Conservation (phyloP, 257 asterid species). For the Rauvolfia tetraphylla region DNA sequence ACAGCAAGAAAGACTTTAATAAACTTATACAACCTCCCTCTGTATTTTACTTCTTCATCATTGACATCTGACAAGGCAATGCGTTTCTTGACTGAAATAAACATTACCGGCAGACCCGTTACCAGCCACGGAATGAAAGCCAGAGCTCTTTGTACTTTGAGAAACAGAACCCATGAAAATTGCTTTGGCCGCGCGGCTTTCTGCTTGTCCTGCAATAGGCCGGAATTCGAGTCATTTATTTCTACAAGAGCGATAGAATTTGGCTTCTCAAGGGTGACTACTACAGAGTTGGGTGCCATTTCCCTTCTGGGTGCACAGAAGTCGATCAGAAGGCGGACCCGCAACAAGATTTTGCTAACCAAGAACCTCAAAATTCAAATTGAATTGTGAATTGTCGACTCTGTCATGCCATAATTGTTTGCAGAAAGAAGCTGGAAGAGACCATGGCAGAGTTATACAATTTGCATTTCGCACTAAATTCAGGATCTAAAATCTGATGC, state of each 20-base stretch:
- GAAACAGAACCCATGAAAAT: constrained; percentile 56
- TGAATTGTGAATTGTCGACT: constrained; percentile 12
- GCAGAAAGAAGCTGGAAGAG: constrained; percentile 1
- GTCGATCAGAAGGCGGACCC: constrained; percentile 18
- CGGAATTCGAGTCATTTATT: constrained; percentile 30
- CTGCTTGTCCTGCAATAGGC: constrained; percentile 56
- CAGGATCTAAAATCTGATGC: constrained; percentile 6
- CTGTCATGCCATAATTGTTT: constrained; percentile 2
- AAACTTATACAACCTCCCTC: constrained; percentile 64
- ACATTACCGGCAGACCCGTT: constrained; percentile 24
- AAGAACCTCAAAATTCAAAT: constrained; percentile 7
- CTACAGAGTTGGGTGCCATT: constrained; percentile 84
- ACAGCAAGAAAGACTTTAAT: constrained; percentile 65
- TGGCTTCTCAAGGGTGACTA: constrained; percentile 60
- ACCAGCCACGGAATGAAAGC: constrained; percentile 69
- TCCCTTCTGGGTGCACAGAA: neutral
- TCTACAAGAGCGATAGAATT: constrained; percentile 50
- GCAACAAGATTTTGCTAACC: constrained; percentile 17
- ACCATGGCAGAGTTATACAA: too few relatives aligned
- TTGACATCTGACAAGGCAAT: constrained; percentile 61
- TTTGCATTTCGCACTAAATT: constrained; percentile 1
- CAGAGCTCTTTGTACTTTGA: constrained; percentile 57
- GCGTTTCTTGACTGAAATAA: constrained; percentile 59
- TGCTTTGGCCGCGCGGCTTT: constrained; percentile 57
- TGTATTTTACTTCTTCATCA: constrained; percentile 66